Evolutionary conservation across 352 stramenopile species (phyloP).

Genomic region (Phytophthora europaea): DNA sequence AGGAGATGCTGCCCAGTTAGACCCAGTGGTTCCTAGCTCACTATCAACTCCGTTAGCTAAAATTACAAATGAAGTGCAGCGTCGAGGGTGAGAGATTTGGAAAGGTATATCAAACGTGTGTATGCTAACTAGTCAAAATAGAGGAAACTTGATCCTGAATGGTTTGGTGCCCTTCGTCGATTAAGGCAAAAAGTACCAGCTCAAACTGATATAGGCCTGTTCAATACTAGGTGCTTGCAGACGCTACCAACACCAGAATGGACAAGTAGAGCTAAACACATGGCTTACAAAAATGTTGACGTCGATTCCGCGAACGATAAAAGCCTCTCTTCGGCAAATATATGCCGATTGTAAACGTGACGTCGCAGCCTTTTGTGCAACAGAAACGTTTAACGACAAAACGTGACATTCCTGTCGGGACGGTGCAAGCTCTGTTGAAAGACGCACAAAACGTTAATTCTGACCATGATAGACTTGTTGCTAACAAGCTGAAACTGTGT

Average conservation of each 20-base stretch:
- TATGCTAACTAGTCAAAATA: not conserved
- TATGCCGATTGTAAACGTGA: not conserved
- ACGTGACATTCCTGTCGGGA: not conserved
- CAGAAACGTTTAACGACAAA: not conserved
- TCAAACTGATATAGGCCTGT: not conserved
- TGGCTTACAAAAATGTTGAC: not conserved
- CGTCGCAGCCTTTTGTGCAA: not conserved
- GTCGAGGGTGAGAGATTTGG: not conserved
- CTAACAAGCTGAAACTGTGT: not conserved
- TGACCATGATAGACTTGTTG: not conserved
- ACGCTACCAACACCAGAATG: not conserved
- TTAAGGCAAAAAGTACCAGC: not conserved
- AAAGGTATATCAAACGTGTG: not conserved
- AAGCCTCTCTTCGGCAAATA: not conserved
- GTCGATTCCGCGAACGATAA: not conserved
- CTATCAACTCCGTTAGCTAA: not conserved
- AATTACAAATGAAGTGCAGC: not conserved
- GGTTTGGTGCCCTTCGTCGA: not conserved
- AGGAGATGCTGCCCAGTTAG: not conserved
- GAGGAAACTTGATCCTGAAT: not conserved
- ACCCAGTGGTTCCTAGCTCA: not conserved
- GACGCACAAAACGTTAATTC: not conserved
- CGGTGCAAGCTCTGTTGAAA: not conserved
- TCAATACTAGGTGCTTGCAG: not conserved
- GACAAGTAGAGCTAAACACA: not conserved